phyloP scores from a whole-genome alignment of 2,329 filamentous ascomycete species.

The Karstenula rhodostoma region DNA sequence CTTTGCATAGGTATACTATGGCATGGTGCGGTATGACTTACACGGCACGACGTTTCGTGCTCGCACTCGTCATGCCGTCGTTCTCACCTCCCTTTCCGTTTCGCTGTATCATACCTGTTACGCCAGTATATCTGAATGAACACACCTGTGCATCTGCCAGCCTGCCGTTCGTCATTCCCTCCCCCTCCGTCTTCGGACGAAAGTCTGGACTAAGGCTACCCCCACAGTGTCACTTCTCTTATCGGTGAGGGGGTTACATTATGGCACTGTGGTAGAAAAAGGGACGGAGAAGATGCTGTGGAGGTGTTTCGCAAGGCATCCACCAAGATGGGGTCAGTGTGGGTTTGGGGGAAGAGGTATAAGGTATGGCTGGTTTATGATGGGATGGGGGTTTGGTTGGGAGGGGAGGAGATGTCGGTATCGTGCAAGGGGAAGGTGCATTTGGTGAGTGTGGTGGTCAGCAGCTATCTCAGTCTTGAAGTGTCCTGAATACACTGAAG shows the following conservation, averaged over 20 bases:
- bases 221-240: not conserved
- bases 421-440: too few species aligned
- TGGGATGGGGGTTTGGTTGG: too few species aligned
- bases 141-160: not conserved
- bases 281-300: too few species aligned
- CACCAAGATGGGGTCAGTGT: too few species aligned
- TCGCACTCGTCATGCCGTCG: not conserved
- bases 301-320: too few species aligned
- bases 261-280: too few species aligned
- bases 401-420: too few species aligned
- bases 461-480: too few species aligned
- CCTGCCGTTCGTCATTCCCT: not conserved
- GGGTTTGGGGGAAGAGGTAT: too few species aligned
- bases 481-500: not conserved
- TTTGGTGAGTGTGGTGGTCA: too few species aligned
- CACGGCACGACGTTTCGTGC: not conserved
- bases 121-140: not conserved
- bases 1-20: not conserved
- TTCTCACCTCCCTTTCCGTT: not conserved
- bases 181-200: too few species aligned
- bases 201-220: not conserved
- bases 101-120: slow-evolving; percentile 6
- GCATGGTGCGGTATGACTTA: not conserved
- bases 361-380: too few species aligned
- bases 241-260: not conserved